phyloP scores from a whole-genome alignment of 176 grass and related monocot genomes.

The Triticum aestivum region IWGSC_CS_RefSeq_v2.1 NC_057813.1:5394201-5394700 shows the following conservation, averaged over 20 bases:
- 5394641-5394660: slow-evolving; percentile 8
- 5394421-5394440: background rate
- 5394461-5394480: background rate
- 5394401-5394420: background rate
- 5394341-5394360: background rate
- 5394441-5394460: background rate
- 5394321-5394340: background rate
- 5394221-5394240: slow-evolving; percentile 73
- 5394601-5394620: slow-evolving; percentile 17
- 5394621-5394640: background rate
- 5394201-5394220: slow-evolving; percentile 71
- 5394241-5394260: slow-evolving; percentile 19
- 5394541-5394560: slow-evolving; percentile 12
- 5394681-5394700: slow-evolving; percentile 21
- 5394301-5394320: slow-evolving; percentile 22
- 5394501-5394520: slow-evolving; percentile 22
- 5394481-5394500: background rate
- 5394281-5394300: slow-evolving; percentile 38
- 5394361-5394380: background rate
- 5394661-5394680: slow-evolving; percentile 19
- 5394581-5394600: slow-evolving; percentile 24
- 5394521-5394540: slow-evolving; percentile 18
- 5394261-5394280: slow-evolving; percentile 39
- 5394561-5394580: slow-evolving; percentile 18
- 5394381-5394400: background rate